Evolutionary conservation across 768 basidiomycete genomes (phyloP).

Genomic region (Sporobolomyces roseus): DNA sequence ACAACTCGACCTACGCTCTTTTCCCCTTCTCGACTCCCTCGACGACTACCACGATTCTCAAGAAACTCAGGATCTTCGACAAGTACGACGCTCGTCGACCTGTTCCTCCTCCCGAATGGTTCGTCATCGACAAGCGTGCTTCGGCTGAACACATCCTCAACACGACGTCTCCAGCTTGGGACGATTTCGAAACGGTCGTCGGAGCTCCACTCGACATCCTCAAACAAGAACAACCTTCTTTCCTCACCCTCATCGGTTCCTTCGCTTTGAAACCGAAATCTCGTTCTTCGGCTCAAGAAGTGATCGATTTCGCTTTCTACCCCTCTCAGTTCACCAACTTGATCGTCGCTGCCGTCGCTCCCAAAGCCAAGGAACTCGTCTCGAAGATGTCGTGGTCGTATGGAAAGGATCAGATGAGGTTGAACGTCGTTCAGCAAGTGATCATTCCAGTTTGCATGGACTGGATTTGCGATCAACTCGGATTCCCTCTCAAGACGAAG

Average conservation of each 20-base stretch:
- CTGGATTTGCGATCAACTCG: conserved; percentile 19
- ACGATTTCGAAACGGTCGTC: conserved; percentile 7
- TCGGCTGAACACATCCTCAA: not conserved
- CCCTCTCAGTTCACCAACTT: conserved; percentile 4
- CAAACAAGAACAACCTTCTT: not conserved
- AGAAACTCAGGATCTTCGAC: conserved; percentile 16
- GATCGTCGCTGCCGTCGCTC: not conserved
- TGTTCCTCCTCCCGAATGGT: not conserved
- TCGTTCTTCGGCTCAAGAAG: not conserved
- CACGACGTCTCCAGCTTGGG: not conserved
- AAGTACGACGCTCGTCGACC: conserved; percentile 24
- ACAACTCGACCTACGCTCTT: conserved; percentile 58
- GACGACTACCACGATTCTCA: conserved; percentile 24
- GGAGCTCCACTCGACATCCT: conserved; percentile 7
- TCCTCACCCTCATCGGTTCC: not conserved
- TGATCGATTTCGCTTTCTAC: conserved; percentile 2
- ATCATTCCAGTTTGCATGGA: conserved; percentile 60
- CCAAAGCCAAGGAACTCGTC: not conserved
- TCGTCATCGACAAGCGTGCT: not conserved
- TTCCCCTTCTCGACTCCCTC: conserved; percentile 61
- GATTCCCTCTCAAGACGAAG: conserved; percentile 31
- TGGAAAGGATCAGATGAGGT: conserved; percentile 44
- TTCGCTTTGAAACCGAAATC: not conserved
- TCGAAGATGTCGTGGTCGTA: conserved; percentile 34
- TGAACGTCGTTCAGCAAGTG: conserved; percentile 66